A percentile compares a stretch with the other conserved stretches of the same genome.
Conservation (phyloP, 2,329 filamentous ascomycete species). For the Ascochyta fabae region DNA sequence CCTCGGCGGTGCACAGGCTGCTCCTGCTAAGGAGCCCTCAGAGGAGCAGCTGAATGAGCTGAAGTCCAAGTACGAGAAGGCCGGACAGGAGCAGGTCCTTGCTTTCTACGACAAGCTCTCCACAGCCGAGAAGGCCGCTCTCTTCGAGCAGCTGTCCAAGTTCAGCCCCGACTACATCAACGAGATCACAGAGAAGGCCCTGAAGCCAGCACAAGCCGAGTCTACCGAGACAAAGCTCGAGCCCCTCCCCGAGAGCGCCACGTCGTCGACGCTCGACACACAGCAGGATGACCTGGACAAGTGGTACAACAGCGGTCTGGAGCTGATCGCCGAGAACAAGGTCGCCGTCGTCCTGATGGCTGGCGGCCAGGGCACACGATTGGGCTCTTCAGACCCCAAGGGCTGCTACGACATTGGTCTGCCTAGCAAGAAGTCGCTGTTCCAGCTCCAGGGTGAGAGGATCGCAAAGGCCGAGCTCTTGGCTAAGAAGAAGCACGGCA, state of each 20-base stretch:
- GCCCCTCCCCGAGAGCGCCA: conserved; percentile 84
- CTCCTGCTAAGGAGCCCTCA: conserved; percentile 61
- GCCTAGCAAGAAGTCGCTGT: conserved; percentile 90
- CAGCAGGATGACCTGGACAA: conserved; percentile 75
- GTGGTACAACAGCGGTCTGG: conserved; percentile 79
- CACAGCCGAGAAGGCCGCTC: conserved; percentile 72
- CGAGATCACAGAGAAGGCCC: conserved; percentile 79
- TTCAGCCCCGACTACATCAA: conserved; percentile 91
- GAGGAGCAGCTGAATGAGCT: conserved; percentile 71
- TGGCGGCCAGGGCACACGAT: conserved; percentile 91
- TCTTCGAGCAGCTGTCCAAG: conserved; percentile 80
- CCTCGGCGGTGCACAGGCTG: conserved; percentile 42
- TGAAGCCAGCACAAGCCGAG: conserved; percentile 74
- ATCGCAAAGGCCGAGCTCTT: conserved; percentile 86
- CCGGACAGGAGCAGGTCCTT: conserved; percentile 82
- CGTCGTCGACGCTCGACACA: conserved; percentile 91
- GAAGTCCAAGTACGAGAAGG: conserved; percentile 74
- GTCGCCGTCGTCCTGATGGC: conserved; percentile 94
- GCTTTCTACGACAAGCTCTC: conserved; percentile 84
- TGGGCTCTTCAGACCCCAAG: conserved; percentile 95
- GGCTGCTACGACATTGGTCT: conserved; percentile 97
- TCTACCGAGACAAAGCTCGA: conserved; percentile 69
- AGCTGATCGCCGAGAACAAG: conserved; percentile 70
- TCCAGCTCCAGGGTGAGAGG: conserved; percentile 96
- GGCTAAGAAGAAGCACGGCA: conserved; percentile 72